Evolutionary conservation across 768 basidiomycete genomes (phyloP), one percentile per base, ranked within the genome.

Genomic region (Tricholoma saponaceum): DNA sequence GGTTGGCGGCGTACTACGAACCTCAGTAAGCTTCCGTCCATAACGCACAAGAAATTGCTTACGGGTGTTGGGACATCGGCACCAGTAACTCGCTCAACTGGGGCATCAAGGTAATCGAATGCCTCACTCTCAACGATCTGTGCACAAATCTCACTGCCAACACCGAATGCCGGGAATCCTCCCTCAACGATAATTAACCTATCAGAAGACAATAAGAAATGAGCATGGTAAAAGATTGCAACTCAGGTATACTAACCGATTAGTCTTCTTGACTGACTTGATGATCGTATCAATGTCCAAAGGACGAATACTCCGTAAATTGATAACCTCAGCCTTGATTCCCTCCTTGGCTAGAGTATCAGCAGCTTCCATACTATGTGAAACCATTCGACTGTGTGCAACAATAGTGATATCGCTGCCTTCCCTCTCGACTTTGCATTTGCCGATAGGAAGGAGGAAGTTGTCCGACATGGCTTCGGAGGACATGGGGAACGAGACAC

Each of bases 271-370:
- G 67, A 99, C 92, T 7, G 93, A 95, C 67, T 85, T 82, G 72
- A 92, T 95, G 75, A 99, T 98, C 54, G 96, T 98, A 61, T 95
- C 91, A 66, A 98, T 96, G 72, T 99, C 97, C 28, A 99, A 84
- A 59, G 97, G 97, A 60, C 97, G 90, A 70, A 98, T 98, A 60
- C 85, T 87, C 63, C 96, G 83, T 62, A 98, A 83, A 82, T 99
- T 99, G 81, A 99, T 88, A 66, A 99, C 93, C 76, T 99, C 97
- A 23, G 94, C 95, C 70, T 92, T 91, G 78, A 99, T 87, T 32
- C 94, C 96, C 75, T 98, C 95, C 79, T 98, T 95, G 62, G 90
- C 92, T 22, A 99, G 81, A 33, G 79, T 75, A 56, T 96, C 96
- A 10, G 97, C 97, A 37, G 97, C 95, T 73, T 98, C 96, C 59